Evolutionary conservation across 2,329 filamentous ascomycete genomes (phyloP).

Genomic region (Ascochyta clinopodiicola): DNA sequence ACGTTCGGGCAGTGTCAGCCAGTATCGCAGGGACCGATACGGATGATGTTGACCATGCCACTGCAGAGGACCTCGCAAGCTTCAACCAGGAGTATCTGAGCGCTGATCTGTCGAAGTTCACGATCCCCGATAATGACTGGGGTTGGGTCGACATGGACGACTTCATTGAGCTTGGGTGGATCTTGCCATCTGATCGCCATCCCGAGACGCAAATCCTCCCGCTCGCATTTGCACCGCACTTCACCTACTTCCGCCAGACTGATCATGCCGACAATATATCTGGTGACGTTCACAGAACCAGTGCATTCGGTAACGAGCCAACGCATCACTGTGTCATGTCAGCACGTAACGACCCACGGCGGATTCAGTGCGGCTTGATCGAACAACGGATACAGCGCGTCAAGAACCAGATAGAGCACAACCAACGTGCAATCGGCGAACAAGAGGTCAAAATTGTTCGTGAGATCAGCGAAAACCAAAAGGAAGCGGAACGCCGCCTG

Average conservation of each 20-base stretch:
- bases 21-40: slow-evolving; percentile 81
- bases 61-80: slow-evolving; percentile 66
- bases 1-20: slow-evolving; percentile 91
- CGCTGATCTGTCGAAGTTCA: slow-evolving; percentile 80
- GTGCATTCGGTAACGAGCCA: slow-evolving; percentile 89
- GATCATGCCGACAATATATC: slow-evolving; percentile 83
- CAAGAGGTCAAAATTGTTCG: slow-evolving; percentile 69
- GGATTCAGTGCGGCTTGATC: slow-evolving; percentile 86
- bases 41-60: slow-evolving; percentile 73
- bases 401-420: slow-evolving; percentile 76
- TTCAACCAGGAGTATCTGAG: slow-evolving; percentile 60
- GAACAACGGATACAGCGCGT: slow-evolving; percentile 80
- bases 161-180: slow-evolving; percentile 98
- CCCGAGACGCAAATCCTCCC: slow-evolving; percentile 94
- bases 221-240: slow-evolving; percentile 87
- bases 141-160: slow-evolving; percentile 99
- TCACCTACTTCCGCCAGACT: slow-evolving; percentile 97
- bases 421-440: slow-evolving; percentile 75
- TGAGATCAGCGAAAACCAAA: slow-evolving; percentile 60
- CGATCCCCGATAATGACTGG: slow-evolving; percentile 92
- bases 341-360: slow-evolving; percentile 72
- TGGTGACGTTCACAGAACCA: slow-evolving; percentile 81
- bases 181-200: slow-evolving; percentile 85
- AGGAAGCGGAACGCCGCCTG: slow-evolving; percentile 62
- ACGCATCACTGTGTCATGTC: slow-evolving; percentile 97